A percentile compares a stretch with the other conserved stretches of the same genome.
These are phyloP conservation scores for Boletus semigastroideus DNA, from an alignment of 1,284 basidiomycete species.

Conservation along the genomic window DNA sequence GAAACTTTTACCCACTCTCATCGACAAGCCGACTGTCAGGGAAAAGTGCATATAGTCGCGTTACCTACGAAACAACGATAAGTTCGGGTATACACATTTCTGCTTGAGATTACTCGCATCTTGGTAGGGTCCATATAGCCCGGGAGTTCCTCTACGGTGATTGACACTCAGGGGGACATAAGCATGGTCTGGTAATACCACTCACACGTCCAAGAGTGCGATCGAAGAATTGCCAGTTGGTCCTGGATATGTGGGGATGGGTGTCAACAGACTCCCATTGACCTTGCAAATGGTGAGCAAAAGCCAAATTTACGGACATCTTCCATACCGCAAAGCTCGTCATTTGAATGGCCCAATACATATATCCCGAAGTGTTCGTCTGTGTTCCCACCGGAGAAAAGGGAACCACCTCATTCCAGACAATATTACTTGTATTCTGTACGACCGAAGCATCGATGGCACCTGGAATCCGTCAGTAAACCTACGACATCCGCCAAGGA, in stretches of 20 bases:
- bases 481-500: conserved; percentile 3
- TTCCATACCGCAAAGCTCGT: conserved; percentile 52
- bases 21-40: conserved; percentile 72
- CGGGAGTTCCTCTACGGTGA: conserved; percentile 62
- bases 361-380: conserved; percentile 66
- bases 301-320: background rate
- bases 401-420: conserved; percentile 72
- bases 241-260: conserved; percentile 68
- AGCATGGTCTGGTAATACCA: conserved; percentile 10
- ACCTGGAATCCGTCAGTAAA: conserved; percentile 39
- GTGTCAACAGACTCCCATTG: conserved; percentile 55
- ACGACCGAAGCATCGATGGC: conserved; percentile 72
- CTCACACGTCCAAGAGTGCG: conserved; percentile 76
- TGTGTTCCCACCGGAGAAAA: conserved; percentile 62
- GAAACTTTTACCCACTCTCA: conserved; percentile 35
- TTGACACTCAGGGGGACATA: conserved; percentile 3
- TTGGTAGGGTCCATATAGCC: conserved; percentile 79
- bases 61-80: conserved; percentile 49
- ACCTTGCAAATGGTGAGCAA: conserved; percentile 42
- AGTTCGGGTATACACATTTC: conserved; percentile 2
- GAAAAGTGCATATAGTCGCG: conserved; percentile 63
- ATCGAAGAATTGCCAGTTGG: conserved; percentile 58
- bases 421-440: conserved; percentile 53
- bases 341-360: conserved; percentile 79
- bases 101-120: conserved; percentile 51